Evolutionary conservation across 192 early-diverging fungal genomes (phyloP).

Genomic region (Entomortierella chlamydospora): DNA sequence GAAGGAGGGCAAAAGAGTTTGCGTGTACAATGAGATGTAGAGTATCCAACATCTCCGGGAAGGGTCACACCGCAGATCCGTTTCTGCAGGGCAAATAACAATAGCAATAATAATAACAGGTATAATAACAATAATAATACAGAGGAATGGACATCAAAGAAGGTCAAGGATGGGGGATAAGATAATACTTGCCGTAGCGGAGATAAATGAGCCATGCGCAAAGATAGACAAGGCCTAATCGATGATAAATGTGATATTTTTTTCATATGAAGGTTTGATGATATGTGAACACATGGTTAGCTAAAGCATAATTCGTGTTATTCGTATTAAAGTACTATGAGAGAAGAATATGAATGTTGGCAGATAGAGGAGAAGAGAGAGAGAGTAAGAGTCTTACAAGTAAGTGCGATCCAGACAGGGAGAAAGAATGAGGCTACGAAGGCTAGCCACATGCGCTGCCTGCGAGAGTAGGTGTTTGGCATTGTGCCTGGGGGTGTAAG

Average conservation of each 20-base stretch:
- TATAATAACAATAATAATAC: not conserved
- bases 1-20: no score
- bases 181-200: conserved; percentile 51
- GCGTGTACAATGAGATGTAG: no score
- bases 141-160: not conserved
- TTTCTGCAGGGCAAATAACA: no score
- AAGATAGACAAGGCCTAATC: conserved; percentile 46
- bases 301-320: no score
- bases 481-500: conserved; percentile 10
- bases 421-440: conserved; percentile 51
- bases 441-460: conserved; percentile 54
- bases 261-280: not conserved
- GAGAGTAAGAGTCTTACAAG: conserved; percentile 17
- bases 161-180: not conserved
- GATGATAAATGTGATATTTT: no score
- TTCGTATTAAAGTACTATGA: no score
- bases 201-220: conserved; percentile 55
- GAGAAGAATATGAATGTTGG: no score
- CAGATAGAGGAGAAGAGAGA: not conserved
- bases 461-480: conserved; percentile 44
- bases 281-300: not conserved
- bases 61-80: no score
- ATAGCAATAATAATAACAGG: not conserved
- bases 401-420: conserved; percentile 51
- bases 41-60: no score